phyloP scores from a whole-genome alignment of 768 basidiomycete species.

The Suillus sp. region DNA sequence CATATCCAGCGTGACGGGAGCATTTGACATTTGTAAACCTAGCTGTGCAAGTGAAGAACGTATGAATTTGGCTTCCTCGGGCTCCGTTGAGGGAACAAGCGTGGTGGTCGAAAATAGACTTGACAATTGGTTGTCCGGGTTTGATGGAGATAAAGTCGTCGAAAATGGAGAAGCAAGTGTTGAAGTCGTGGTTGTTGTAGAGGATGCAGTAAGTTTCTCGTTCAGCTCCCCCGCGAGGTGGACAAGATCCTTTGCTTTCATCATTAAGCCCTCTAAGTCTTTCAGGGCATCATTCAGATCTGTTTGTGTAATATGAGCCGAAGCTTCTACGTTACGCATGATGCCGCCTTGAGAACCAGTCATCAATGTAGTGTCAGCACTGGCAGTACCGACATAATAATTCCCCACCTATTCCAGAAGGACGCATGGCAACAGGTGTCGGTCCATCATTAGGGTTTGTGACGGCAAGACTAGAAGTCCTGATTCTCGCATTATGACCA shows the following conservation, averaged over 20 bases:
- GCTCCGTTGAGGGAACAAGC: slow-evolving; percentile 51
- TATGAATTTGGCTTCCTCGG: slow-evolving; percentile 86
- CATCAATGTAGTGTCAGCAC: not conserved
- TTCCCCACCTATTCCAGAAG: slow-evolving; percentile 32
- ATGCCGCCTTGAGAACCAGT: slow-evolving; percentile 64
- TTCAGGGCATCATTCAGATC: slow-evolving; percentile 76
- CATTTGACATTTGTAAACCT: slow-evolving; percentile 74
- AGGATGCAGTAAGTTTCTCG: slow-evolving; percentile 65
- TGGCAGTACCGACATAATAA: not conserved
- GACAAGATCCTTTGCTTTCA: slow-evolving; percentile 92
- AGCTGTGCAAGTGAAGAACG: slow-evolving; percentile 88
- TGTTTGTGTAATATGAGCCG: slow-evolving; percentile 60
- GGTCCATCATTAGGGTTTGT: slow-evolving; percentile 21
- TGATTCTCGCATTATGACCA: slow-evolving; percentile 25
- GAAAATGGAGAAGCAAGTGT: slow-evolving; percentile 12
- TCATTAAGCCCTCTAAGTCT: slow-evolving; percentile 89
- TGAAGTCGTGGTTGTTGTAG: slow-evolving; percentile 19
- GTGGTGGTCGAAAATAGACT: slow-evolving; percentile 29
- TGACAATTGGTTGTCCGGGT: slow-evolving; percentile 20
- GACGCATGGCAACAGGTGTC: slow-evolving; percentile 23
- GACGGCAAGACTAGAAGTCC: slow-evolving; percentile 24
- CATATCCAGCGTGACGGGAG: slow-evolving; percentile 90
- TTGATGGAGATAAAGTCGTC: slow-evolving; percentile 18
- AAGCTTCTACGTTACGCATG: slow-evolving; percentile 70
- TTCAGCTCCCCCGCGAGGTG: slow-evolving; percentile 86